Evolutionary conservation across 345 rosid genomes (phyloP), one percentile per base, ranked within the genome.

Genomic region (Mallotus nudiflorus): DNA sequence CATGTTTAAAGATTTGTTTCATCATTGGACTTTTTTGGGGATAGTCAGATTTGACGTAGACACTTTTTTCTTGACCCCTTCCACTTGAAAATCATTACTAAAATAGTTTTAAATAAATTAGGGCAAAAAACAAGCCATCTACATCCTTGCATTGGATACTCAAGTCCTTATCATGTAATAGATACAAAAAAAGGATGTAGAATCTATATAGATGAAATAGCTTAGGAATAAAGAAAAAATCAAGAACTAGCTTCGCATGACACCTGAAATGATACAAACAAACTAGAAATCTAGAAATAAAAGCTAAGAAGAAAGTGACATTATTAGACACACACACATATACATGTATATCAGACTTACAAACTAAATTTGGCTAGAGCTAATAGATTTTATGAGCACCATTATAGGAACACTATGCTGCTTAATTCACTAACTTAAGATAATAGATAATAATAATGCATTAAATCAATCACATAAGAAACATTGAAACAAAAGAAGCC

Each of bases 41-140:
- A n/a, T n/a, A n/a, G n/a, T n/a, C n/a, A n/a, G n/a, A n/a, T n/a
- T n/a, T n/a, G n/a, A n/a, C n/a, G n/a, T n/a, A n/a, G n/a, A n/a
- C n/a, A n/a, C 89, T 73, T 84, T 85, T 67, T 80, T 84, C 67
- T 82, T 88, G 35, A 75, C 78, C 80, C 85, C 87, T 46, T 77
- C 84, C 35, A 90, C 73, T 97, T 94, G 86, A 73, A 69, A 29
- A 16, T 49, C 46, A 33, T 73, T 49, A 45, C 10, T 42, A 19
- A 57, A 58, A 37, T 6, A 67, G n/a, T 11, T 52, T 59, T 53
- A 12, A 37, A 69, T 40, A 1, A 66, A 51, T n/a, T 8, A 27
- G 42, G n/a, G 33, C 68, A 6, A 24, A n/a, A 72, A 33, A 22
- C 16, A 66, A 64, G 6, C 8, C 44, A 20, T 27, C 5, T 40